Evolutionary conservation across 345 rosid genomes (phyloP).

Genomic region (Populus tremula): DNA sequence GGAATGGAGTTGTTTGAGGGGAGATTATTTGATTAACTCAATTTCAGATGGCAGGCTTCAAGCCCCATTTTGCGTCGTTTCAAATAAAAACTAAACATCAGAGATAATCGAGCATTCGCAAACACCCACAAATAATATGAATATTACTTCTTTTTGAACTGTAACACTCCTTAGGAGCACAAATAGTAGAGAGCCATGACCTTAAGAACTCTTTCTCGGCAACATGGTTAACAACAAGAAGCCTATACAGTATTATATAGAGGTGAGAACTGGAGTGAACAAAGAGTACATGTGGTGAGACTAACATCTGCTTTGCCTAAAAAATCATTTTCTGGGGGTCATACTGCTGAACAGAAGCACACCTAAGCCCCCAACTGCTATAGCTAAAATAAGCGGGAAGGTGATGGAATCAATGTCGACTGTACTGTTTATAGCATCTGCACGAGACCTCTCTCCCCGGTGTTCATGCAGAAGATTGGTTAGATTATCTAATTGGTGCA

Average conservation of each 20-base stretch:
- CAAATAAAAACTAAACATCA: too few species aligned
- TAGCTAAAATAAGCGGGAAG: conserved; percentile 52
- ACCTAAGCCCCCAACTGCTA: conserved; percentile 67
- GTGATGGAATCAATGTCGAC: conserved; percentile 33
- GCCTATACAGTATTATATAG: background rate
- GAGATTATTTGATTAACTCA: background rate
- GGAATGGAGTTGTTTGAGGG: conserved; percentile 20
- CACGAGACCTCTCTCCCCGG: conserved; percentile 57
- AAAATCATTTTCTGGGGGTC: conserved; percentile 32
- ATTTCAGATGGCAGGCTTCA: too few species aligned
- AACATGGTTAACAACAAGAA: background rate
- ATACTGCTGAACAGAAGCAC: conserved; percentile 41
- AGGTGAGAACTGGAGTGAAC: too few species aligned
- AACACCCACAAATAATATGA: too few species aligned
- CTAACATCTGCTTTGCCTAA: background rate
- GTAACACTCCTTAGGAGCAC: too few species aligned
- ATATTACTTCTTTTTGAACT: too few species aligned
- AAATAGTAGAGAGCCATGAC: too few species aligned
- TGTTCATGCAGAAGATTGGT: conserved; percentile 69
- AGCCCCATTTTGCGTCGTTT: too few species aligned
- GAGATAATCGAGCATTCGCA: too few species aligned
- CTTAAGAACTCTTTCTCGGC: background rate
- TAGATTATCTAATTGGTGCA: conserved; percentile 79
- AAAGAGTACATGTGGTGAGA: background rate
- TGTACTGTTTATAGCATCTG: conserved; percentile 26